A percentile compares a stretch with the other conserved stretches of the same genome.
These are phyloP conservation scores for Pythium aristosporum DNA, from an alignment of 352 stramenopile genomes.

Conservation along the genomic window DNA sequence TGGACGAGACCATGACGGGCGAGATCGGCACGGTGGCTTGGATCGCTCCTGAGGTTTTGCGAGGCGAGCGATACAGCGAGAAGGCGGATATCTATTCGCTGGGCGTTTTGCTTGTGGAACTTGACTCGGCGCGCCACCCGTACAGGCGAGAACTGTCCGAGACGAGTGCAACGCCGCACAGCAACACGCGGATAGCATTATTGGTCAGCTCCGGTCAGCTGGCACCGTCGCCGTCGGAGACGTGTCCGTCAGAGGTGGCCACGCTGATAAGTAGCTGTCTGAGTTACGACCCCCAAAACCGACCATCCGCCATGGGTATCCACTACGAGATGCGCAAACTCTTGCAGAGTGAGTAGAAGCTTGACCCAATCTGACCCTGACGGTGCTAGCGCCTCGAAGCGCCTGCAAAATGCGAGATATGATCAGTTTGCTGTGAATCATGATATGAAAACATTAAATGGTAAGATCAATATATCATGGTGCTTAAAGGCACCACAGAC, in stretches of 20 bases:
- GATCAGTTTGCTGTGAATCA: too few species aligned
- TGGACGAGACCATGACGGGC: slow-evolving; percentile 29
- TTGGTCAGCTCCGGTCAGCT: slow-evolving; percentile 23
- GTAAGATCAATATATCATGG: too few species aligned
- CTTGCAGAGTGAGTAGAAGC: not conserved
- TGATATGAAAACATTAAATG: too few species aligned
- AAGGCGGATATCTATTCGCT: slow-evolving; percentile 39
- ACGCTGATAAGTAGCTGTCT: slow-evolving; percentile 23
- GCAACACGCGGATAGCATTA: slow-evolving; percentile 27
- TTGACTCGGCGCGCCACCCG: slow-evolving; percentile 10
- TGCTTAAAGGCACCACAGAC: too few species aligned
- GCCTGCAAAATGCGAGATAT: too few species aligned
- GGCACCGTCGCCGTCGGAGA: slow-evolving; percentile 9
- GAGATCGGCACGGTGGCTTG: slow-evolving; percentile 28
- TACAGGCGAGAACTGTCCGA: slow-evolving; percentile 29
- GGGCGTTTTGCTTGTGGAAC: slow-evolving; percentile 29
- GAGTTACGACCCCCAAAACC: slow-evolving; percentile 16
- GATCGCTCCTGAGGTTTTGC: slow-evolving; percentile 32
- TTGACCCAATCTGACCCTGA: too few species aligned
- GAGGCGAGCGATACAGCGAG: slow-evolving; percentile 32
- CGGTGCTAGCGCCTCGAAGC: not conserved
- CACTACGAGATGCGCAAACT: slow-evolving; percentile 28
- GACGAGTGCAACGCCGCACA: slow-evolving; percentile 10
- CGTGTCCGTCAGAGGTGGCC: slow-evolving; percentile 19
- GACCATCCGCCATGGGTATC: slow-evolving; percentile 26